phyloP scores from a whole-genome alignment of 768 basidiomycete genomes.

The Zangia roseola region DNA sequence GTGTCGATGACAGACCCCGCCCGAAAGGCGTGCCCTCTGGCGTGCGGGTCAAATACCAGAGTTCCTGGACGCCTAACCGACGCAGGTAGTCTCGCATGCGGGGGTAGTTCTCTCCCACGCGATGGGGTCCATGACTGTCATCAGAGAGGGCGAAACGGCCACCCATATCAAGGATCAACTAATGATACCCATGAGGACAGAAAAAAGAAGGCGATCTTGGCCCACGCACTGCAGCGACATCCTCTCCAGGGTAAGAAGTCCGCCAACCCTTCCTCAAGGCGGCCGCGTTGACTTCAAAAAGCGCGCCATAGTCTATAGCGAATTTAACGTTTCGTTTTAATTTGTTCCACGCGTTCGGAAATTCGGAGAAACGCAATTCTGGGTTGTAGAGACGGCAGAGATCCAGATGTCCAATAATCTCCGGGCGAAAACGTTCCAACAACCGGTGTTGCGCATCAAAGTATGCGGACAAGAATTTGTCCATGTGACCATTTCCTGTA shows the following conservation, averaged over 20 bases:
- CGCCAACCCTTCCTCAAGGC: constrained; percentile 91
- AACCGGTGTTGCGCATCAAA: constrained; percentile 84
- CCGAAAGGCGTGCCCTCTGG: constrained; percentile 30
- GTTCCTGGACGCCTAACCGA: constrained; percentile 54
- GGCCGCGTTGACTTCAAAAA: constrained; percentile 93
- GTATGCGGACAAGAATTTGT: constrained; percentile 60
- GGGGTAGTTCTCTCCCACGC: constrained; percentile 85
- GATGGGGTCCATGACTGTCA: constrained; percentile 90
- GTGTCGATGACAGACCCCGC: constrained; percentile 40
- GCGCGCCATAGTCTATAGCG: constrained; percentile 78
- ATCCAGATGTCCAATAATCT: constrained; percentile 92
- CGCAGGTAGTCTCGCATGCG: constrained; percentile 64
- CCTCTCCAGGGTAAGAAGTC: constrained; percentile 77
- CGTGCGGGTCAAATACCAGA: constrained; percentile 57
- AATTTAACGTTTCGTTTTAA: constrained; percentile 72
- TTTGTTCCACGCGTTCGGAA: constrained; percentile 58
- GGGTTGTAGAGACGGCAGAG: constrained; percentile 87
- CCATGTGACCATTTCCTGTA: constrained; percentile 33
- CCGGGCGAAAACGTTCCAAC: constrained; percentile 70
- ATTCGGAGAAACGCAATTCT: constrained; percentile 49
- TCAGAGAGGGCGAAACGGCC: constrained; percentile 89
- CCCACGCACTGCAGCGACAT: constrained; percentile 68
- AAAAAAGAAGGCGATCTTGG: constrained; percentile 15
- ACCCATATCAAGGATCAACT: constrained; percentile 69
- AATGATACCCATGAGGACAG: constrained; percentile 11